Percentiles rank a stretch among this genome's conserved stretches.
phyloP scores from a whole-genome alignment of 768 basidiomycete genomes.

The Pulveroboletus sp. region DNA sequence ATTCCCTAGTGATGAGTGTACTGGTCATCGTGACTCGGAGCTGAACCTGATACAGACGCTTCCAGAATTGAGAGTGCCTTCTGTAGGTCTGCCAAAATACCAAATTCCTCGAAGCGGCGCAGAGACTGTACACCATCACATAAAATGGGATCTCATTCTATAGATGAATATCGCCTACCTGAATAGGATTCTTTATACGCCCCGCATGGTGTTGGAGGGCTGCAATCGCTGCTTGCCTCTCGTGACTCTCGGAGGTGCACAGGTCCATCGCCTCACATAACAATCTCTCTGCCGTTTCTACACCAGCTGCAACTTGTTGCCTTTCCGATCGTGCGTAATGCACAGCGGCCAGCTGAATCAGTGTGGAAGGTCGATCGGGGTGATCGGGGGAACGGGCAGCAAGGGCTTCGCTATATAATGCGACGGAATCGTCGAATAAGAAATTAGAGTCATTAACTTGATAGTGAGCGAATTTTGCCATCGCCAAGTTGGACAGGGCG shows the following conservation, averaged over 20 bases:
- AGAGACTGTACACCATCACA: no score
- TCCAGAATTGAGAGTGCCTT: neutral
- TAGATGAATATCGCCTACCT: no score
- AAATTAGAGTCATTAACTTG: neutral
- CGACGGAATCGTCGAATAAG: neutral
- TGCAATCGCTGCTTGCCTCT: neutral
- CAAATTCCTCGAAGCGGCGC: neutral
- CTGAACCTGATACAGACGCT: no score
- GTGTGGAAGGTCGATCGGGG: neutral
- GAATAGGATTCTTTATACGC: slow-evolving; percentile 4
- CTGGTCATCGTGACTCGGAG: no score
- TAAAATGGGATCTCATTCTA: no score
- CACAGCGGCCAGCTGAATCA: neutral
- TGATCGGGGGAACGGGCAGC: neutral
- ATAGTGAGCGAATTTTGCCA: neutral
- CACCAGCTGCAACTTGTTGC: neutral
- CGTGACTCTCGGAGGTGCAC: neutral
- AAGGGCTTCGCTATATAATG: neutral
- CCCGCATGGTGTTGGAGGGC: slow-evolving; percentile 5
- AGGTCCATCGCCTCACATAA: neutral
- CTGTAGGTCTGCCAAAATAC: neutral
- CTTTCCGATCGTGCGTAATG: neutral
- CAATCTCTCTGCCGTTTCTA: neutral
- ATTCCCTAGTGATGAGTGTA: no score
- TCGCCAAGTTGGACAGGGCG: slow-evolving; percentile 2